Percentiles rank a stretch among this genome's conserved stretches.
phyloP scores from a whole-genome alignment of 2,329 filamentous ascomycete genomes.

The Tolypocladium ovalisporum region DNA sequence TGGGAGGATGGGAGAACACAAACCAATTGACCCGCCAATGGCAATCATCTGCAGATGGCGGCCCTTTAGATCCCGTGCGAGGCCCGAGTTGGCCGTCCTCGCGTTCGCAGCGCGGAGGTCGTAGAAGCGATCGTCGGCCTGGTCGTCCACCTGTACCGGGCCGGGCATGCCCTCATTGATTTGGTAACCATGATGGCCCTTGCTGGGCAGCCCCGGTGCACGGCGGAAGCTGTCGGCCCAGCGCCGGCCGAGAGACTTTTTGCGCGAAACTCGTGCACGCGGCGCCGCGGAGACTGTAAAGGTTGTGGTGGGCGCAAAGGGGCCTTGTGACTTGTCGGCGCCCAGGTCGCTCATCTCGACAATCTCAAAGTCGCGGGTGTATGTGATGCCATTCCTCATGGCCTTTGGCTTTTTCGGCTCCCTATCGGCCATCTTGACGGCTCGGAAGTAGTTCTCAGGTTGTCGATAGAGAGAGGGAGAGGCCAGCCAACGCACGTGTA shows the following conservation, averaged over 20 bases:
- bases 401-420: constrained; percentile 4
- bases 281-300: constrained; percentile 4
- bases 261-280: not conserved
- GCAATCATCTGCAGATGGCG: constrained; percentile 96
- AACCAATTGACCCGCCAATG: constrained; percentile 71
- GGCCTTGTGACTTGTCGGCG: not conserved
- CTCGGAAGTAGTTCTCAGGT: not conserved
- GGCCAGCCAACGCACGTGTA: not conserved
- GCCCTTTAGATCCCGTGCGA: constrained; percentile 68
- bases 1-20: not conserved
- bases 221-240: constrained; percentile 46
- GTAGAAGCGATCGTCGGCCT: constrained; percentile 34
- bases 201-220: constrained; percentile 34
- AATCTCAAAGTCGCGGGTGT: constrained; percentile 8
- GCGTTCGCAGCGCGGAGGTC: constrained; percentile 49
- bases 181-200: constrained; percentile 14
- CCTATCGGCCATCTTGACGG: not conserved
- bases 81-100: constrained; percentile 64
- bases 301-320: constrained; percentile 5
- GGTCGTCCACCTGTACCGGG: not conserved
- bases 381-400: constrained; percentile 6
- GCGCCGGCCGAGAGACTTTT: constrained; percentile 14
- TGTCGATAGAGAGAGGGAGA: not conserved
- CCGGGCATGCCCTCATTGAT: constrained; percentile 12
- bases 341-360: constrained; percentile 8